Base-by-base conservation (phyloP, 345 rosid species). In the Aquilaria yunnanensis region DNA sequence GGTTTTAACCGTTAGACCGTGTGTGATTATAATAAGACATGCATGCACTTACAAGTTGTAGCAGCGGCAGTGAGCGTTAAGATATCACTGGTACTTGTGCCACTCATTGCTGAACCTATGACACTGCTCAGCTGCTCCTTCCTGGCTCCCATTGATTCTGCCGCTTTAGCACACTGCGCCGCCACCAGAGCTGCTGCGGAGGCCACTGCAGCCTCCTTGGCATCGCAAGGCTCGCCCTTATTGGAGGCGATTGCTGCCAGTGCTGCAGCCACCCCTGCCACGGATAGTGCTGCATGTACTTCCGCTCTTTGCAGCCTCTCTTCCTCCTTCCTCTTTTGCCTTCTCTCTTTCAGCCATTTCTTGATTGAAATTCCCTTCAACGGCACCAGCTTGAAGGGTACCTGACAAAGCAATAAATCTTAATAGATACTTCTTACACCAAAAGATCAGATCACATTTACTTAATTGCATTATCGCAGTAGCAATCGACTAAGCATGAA, bases 151-250 rank as follows among this genome's bases (percentile, higher is more conserved):
- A 90, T 83, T 6, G 87, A 86, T 75, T 88, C 92, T 0, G 98
- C 98, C 49, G 83, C 78, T 57, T 84, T 78, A 0, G 96, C 96
- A 34, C 96, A 93, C 57, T 90, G 92, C 0, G 92, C 88, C 0
- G 97, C 98, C 52, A 90, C 92, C 31, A 93, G 75, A 54, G 96
- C 94, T 0, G 97, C 97, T 0, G 97, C 98, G 14, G 96, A 90
- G 14, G 94, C 94, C 51, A 88, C 80, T 10, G 90, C 97, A 0
- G 82, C 82, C 14, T 90, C 94, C 71, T 70, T 83, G n/a, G 75
- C 63, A 1, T 72, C 34, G 43, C 58, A 59, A 2, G 67, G 62
- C 6, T 71, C 61, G 6, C 71, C 76, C 57, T 50, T 77, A 57
- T 65, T 72, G 0, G 83, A 70, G 60, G 78, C 82, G 64, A 86